phyloP scores from a whole-genome alignment of 1,284 basidiomycete species.

The Athelia psychrophila region DNA sequence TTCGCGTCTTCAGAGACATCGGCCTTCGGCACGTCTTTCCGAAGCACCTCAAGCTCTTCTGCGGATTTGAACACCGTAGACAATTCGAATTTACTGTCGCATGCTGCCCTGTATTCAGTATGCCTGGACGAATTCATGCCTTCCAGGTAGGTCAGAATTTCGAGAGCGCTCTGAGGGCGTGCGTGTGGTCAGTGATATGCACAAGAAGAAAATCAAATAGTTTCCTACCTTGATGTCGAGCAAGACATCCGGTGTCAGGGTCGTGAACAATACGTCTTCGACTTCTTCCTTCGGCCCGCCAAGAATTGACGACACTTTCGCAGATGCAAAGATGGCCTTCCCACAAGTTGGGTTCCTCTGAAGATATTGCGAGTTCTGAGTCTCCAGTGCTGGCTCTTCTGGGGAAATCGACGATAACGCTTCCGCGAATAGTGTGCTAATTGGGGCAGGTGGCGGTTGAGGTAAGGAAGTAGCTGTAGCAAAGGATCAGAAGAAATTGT shows the following conservation, averaged over 20 bases:
- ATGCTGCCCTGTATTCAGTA: constrained; percentile 57
- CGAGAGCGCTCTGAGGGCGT: constrained; percentile 41
- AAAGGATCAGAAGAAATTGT: constrained; percentile 3
- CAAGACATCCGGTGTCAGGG: constrained; percentile 41
- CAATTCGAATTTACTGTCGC: constrained; percentile 50
- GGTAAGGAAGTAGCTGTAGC: constrained; percentile 37
- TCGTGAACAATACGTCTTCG: constrained; percentile 55
- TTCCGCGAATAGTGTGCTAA: constrained; percentile 42
- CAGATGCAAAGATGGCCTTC: constrained; percentile 56
- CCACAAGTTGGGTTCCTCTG: constrained; percentile 56
- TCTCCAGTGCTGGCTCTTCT: constrained; percentile 53
- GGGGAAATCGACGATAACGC: constrained; percentile 54
- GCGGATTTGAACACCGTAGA: constrained; percentile 63
- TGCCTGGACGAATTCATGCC: constrained; percentile 46
- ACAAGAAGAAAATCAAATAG: background rate
- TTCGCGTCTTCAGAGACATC: background rate
- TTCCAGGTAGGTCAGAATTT: constrained; percentile 44
- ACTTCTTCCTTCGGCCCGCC: constrained; percentile 52
- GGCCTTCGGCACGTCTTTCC: background rate
- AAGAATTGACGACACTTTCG: constrained; percentile 48
- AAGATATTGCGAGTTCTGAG: constrained; percentile 73
- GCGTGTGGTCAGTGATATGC: background rate
- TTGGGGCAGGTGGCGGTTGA: constrained; percentile 38
- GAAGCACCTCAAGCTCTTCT: constrained; percentile 36
- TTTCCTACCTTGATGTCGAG: constrained; percentile 52